Conservation (phyloP, 805 yeast species). For the Kregervanrija pseudodelftensis region DNA sequence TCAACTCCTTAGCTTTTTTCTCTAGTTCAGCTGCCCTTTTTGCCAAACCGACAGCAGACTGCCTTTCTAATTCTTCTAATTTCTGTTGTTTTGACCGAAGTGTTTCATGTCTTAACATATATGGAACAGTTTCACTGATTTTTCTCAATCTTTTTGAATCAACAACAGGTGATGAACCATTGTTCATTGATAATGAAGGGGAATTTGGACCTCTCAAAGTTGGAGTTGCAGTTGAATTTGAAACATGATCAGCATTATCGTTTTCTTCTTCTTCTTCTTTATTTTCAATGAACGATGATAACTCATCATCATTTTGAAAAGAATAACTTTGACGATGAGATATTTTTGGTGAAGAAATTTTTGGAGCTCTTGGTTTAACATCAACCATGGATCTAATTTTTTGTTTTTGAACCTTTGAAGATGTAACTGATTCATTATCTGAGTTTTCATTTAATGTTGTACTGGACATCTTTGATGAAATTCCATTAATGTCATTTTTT, state of each 20-base stretch:
- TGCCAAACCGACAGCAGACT: slow-evolving; percentile 67
- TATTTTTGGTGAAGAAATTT: no score
- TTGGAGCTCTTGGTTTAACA: no score
- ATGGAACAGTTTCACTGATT: slow-evolving; percentile 81
- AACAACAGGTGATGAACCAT: slow-evolving; percentile 10
- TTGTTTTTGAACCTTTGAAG: no score
- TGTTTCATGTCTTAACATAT: slow-evolving; percentile 70
- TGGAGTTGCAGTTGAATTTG: slow-evolving; percentile 15
- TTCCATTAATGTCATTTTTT: slow-evolving; percentile 7
- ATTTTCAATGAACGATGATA: slow-evolving; percentile 4
- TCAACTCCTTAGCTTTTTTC: slow-evolving; percentile 65
- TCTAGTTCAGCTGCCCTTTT: slow-evolving; percentile 71
- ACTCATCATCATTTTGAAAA: slow-evolving; percentile 9
- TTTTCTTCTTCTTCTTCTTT: slow-evolving; percentile 1
- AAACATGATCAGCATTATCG: slow-evolving; percentile 6
- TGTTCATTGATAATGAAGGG: slow-evolving; percentile 13
- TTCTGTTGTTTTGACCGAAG: slow-evolving; percentile 69
- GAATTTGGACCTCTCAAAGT: slow-evolving; percentile 11
- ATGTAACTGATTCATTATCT: not conserved
- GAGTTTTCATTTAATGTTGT: slow-evolving; percentile 10
- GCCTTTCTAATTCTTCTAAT: slow-evolving; percentile 71
- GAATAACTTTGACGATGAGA: no score
- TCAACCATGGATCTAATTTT: no score
- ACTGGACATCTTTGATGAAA: slow-evolving; percentile 5
- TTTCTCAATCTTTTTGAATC: slow-evolving; percentile 63